Evolutionary conservation across 305 asterid species (phyloP).

Genomic region (Fraxinus angustifolia): DNA sequence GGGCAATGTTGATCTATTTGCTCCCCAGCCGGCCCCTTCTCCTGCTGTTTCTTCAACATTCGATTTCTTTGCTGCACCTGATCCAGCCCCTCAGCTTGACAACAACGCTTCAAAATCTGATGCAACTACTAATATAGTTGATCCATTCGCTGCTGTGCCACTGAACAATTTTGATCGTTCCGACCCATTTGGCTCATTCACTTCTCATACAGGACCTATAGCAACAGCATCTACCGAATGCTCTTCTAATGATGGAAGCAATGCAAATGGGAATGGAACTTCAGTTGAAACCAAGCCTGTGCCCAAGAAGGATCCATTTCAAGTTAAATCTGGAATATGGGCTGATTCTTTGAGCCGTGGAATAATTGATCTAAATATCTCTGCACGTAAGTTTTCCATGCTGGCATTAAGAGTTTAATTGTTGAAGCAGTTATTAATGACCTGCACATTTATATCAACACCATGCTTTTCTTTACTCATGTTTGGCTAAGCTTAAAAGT

Average conservation of each 20-base stretch:
- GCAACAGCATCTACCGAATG: slow-evolving; percentile 30
- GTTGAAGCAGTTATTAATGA: neutral
- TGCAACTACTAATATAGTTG: slow-evolving; percentile 33
- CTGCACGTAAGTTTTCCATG: slow-evolving; percentile 67
- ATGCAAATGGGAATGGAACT: slow-evolving; percentile 37
- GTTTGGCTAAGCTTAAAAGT: neutral
- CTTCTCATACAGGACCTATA: slow-evolving; percentile 41
- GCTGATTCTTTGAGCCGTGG: slow-evolving; percentile 71
- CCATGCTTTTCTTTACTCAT: neutral
- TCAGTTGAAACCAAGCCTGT: slow-evolving; percentile 39
- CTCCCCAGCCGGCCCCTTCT: slow-evolving; percentile 53
- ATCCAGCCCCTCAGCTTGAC: slow-evolving; percentile 43
- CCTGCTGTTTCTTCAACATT: slow-evolving; percentile 50
- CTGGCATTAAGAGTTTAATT: slow-evolving; percentile 1
- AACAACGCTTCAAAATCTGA: slow-evolving; percentile 38
- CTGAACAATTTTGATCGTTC: slow-evolving; percentile 53
- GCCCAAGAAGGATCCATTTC: slow-evolving; percentile 40
- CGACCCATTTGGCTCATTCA: slow-evolving; percentile 55
- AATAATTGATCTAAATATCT: slow-evolving; percentile 54
- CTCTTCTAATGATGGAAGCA: slow-evolving; percentile 37
- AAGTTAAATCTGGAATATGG: slow-evolving; percentile 65
- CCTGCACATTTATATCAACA: neutral
- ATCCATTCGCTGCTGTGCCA: slow-evolving; percentile 78
- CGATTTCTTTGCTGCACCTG: slow-evolving; percentile 69
- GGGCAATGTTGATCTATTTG: slow-evolving; percentile 64